Conservation (phyloP, 2,329 filamentous ascomycete genomes). For the Ophiostoma tasmaniense region DNA sequence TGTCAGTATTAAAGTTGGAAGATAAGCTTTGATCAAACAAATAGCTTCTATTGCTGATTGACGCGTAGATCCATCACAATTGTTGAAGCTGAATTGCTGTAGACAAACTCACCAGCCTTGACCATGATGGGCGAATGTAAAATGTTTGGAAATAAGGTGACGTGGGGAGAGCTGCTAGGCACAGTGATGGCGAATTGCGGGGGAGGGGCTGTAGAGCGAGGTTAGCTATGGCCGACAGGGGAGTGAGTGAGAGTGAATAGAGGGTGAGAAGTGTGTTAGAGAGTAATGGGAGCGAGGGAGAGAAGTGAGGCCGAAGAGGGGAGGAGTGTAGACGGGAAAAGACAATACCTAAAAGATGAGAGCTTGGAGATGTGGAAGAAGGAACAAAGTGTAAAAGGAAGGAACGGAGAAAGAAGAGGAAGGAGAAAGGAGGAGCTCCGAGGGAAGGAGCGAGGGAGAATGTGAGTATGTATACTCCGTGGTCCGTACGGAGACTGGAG, state of each 20-base stretch:
- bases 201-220: slow-evolving; percentile 23
- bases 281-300: no score
- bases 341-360: slow-evolving; percentile 15
- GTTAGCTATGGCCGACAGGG: slow-evolving; percentile 4
- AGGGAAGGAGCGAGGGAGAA: slow-evolving; percentile 6
- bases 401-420: neutral
- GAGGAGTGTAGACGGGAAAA: neutral
- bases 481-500: neutral
- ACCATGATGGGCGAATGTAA: slow-evolving; percentile 29
- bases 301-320: neutral
- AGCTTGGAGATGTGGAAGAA: slow-evolving; percentile 7
- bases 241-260: neutral
- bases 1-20: neutral
- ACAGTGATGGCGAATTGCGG: slow-evolving; percentile 16
- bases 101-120: slow-evolving; percentile 29
- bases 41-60: neutral
- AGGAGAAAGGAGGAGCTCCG: slow-evolving; percentile 1
- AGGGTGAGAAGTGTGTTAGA: neutral
- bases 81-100: neutral
- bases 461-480: neutral
- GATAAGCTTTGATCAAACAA: neutral
- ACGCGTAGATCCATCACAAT: neutral
- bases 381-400: neutral
- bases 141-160: slow-evolving; percentile 4
- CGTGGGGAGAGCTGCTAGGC: slow-evolving; percentile 20